phyloP scores from a whole-genome alignment of 306 rosid genomes.

The Glycyrrhiza uralensis region DNA sequence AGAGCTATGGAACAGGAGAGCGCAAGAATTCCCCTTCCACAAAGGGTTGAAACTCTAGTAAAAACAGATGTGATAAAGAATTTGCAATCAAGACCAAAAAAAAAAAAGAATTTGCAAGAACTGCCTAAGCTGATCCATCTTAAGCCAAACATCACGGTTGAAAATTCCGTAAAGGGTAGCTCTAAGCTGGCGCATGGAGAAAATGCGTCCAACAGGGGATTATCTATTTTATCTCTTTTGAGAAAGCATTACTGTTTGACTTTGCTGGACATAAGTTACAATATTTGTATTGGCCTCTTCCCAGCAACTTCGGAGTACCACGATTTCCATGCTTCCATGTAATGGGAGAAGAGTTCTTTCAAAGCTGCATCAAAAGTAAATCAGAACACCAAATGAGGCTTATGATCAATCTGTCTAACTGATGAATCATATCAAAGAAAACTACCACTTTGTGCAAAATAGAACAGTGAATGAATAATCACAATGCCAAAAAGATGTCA shows the following conservation, averaged over 20 bases:
- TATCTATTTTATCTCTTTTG: conserved; percentile 19
- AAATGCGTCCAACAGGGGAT: conserved; percentile 29
- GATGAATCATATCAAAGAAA: neutral
- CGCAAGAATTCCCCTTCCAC: neutral
- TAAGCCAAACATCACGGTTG: neutral
- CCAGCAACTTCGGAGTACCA: conserved; percentile 83
- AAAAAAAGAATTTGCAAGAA: conserved; percentile 13
- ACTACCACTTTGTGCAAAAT: neutral
- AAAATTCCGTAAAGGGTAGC: conserved; percentile 8
- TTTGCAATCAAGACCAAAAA: no score
- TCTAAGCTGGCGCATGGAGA: conserved; percentile 32
- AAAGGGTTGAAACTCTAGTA: neutral
- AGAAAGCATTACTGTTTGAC: conserved; percentile 17
- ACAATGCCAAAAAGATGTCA: neutral
- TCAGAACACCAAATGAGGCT: neutral
- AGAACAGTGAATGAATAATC: neutral
- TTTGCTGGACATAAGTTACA: conserved; percentile 33
- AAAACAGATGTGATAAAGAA: neutral
- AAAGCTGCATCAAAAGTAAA: conserved; percentile 50
- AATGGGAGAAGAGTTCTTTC: conserved; percentile 82
- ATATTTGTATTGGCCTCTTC: conserved; percentile 47
- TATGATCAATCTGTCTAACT: neutral
- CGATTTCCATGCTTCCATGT: conserved; percentile 83
- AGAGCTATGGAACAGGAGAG: neutral
- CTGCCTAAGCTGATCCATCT: conserved; percentile 23